These are phyloP conservation scores for Nothopassalora personata DNA, from an alignment of 2,329 filamentous ascomycete genomes.

Conservation along the genomic window DNA sequence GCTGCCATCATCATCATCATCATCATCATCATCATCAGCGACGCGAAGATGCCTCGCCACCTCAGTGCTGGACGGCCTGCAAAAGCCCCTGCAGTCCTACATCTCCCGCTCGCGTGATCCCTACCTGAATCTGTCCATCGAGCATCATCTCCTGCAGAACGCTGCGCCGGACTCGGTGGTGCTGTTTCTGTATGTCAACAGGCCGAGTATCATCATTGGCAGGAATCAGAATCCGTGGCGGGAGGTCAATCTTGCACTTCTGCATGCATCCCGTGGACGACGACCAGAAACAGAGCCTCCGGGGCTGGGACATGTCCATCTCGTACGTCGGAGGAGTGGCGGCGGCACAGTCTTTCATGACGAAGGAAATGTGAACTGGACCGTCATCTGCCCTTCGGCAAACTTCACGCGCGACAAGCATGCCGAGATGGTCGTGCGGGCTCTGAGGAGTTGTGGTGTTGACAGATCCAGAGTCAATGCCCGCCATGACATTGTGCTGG, in stretches of 20 bases:
- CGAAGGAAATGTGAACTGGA: slow-evolving; percentile 87
- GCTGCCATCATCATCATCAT: no score
- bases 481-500: slow-evolving; percentile 86
- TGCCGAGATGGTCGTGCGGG: slow-evolving; percentile 88
- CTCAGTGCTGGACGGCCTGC: slow-evolving; percentile 19
- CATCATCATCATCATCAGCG: slow-evolving; percentile 11
- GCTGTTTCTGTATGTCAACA: slow-evolving; percentile 83
- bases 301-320: slow-evolving; percentile 45
- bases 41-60: slow-evolving; percentile 23
- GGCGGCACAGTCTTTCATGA: slow-evolving; percentile 96
- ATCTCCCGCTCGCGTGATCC: slow-evolving; percentile 59
- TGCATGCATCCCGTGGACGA: slow-evolving; percentile 43
- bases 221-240: slow-evolving; percentile 98
- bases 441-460: slow-evolving; percentile 58
- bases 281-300: slow-evolving; percentile 33
- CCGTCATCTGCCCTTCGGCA: slow-evolving; percentile 74
- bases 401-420: slow-evolving; percentile 79
- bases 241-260: slow-evolving; percentile 69
- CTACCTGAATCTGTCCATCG: slow-evolving; percentile 86
- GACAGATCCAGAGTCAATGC: slow-evolving; percentile 69
- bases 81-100: slow-evolving; percentile 40
- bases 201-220: slow-evolving; percentile 82
- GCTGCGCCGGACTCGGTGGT: slow-evolving; percentile 67
- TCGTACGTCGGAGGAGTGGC: slow-evolving; percentile 80
- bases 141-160: slow-evolving; percentile 79